phyloP scores from a whole-genome alignment of 2,329 filamentous ascomycete species.

The Macroventuria anomochaeta region DNA sequence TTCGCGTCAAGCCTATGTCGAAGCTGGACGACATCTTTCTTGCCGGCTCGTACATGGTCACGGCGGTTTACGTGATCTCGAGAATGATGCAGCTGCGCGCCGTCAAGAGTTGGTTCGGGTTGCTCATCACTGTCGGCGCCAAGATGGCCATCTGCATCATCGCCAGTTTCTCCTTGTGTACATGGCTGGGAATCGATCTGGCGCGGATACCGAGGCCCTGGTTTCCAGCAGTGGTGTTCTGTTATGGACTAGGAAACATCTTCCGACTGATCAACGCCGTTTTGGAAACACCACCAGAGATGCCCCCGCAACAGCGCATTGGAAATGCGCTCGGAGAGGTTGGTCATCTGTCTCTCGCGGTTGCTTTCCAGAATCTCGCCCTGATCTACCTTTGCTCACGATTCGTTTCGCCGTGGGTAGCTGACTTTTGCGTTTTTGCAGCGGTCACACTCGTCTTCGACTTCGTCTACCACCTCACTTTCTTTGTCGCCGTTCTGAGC shows the following conservation, averaged over 20 bases:
- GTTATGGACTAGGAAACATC: slow-evolving; percentile 80
- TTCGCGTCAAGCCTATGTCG: slow-evolving; percentile 78
- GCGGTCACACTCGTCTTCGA: slow-evolving; percentile 78
- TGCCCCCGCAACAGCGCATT: slow-evolving; percentile 72
- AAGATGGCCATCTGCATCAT: slow-evolving; percentile 76
- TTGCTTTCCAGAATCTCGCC: slow-evolving; percentile 71
- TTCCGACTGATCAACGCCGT: slow-evolving; percentile 80
- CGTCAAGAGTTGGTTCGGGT: slow-evolving; percentile 75
- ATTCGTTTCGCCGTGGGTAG: slow-evolving; percentile 72
- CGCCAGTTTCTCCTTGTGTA: slow-evolving; percentile 81
- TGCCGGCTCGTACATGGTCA: slow-evolving; percentile 68
- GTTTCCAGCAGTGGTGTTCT: slow-evolving; percentile 78
- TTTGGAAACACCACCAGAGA: slow-evolving; percentile 72
- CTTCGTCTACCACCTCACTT: slow-evolving; percentile 78
- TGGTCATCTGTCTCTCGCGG: slow-evolving; percentile 71
- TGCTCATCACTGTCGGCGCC: slow-evolving; percentile 72
- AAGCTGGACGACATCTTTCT: slow-evolving; percentile 69
- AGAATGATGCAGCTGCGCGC: slow-evolving; percentile 73
- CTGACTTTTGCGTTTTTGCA: slow-evolving; percentile 77
- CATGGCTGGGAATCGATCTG: slow-evolving; percentile 75
- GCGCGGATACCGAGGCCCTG: slow-evolving; percentile 75
- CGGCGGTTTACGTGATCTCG: slow-evolving; percentile 68
- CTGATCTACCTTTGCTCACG: slow-evolving; percentile 71
- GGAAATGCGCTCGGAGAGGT: slow-evolving; percentile 77
- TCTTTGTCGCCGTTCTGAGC: slow-evolving; percentile 79